phyloP scores from a whole-genome alignment of 1,284 basidiomycete species.

The Microstroma glucosiphilum region DNA sequence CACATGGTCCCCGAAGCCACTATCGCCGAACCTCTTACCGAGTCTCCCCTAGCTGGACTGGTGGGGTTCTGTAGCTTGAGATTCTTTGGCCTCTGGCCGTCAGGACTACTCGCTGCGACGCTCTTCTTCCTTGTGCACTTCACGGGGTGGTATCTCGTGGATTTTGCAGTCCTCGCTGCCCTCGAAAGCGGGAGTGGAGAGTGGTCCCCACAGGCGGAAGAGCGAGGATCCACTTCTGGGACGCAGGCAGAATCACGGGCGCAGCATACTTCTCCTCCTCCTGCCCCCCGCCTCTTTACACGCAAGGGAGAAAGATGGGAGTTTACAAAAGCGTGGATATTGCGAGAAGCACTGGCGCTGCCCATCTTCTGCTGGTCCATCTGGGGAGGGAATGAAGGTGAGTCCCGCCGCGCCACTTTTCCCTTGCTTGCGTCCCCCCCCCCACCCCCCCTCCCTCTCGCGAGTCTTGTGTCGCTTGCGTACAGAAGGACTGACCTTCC shows the following conservation, averaged over 20 bases:
- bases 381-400: slow-evolving; percentile 17
- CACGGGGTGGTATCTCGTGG: slow-evolving; percentile 20
- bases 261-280: not conserved
- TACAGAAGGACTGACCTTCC: no score
- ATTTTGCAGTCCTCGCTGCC: slow-evolving; percentile 19
- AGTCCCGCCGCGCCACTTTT: no score
- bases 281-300: not conserved
- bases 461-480: no score
- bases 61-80: slow-evolving; percentile 33
- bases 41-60: slow-evolving; percentile 41
- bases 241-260: slow-evolving; percentile 15
- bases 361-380: slow-evolving; percentile 49
- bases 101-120: not conserved
- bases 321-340: slow-evolving; percentile 28
- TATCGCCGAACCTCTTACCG: slow-evolving; percentile 44
- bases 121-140: slow-evolving; percentile 16
- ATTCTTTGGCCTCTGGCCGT: slow-evolving; percentile 14
- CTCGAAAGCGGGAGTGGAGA: slow-evolving; percentile 20
- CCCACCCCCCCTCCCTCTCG: no score
- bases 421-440: no score
- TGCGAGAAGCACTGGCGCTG: slow-evolving; percentile 42
- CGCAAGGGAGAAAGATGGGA: not conserved
- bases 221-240: slow-evolving; percentile 21
- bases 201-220: slow-evolving; percentile 18
- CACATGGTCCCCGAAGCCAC: slow-evolving; percentile 47